phyloP scores from a whole-genome alignment of 2,329 filamentous ascomycete species.

The Aspergillus fischeri region DNA sequence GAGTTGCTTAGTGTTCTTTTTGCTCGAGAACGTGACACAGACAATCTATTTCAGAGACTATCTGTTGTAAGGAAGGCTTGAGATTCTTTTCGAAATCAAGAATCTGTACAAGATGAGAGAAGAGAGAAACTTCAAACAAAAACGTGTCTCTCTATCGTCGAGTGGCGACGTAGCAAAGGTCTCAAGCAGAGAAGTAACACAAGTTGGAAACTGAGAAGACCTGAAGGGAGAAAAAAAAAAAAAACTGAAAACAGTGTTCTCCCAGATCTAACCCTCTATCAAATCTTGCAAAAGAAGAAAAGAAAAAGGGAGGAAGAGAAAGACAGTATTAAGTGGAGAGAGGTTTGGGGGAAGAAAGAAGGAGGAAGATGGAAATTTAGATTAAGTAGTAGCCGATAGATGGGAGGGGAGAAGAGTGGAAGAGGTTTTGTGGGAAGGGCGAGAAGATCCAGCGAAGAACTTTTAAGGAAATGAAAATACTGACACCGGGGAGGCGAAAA shows the following conservation, averaged over 20 bases:
- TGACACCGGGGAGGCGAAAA: constrained; percentile 26
- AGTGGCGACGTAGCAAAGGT: constrained; percentile 16
- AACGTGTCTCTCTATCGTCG: constrained; percentile 16
- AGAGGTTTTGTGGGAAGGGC: constrained; percentile 10
- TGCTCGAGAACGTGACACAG: not conserved
- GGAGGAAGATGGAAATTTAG: constrained; percentile 14
- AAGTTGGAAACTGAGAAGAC: constrained; percentile 20
- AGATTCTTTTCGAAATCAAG: constrained; percentile 14
- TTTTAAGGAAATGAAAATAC: constrained; percentile 6
- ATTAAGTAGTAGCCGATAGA: constrained; percentile 11
- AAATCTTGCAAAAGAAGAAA: constrained; percentile 18
- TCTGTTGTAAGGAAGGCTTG: constrained; percentile 3
- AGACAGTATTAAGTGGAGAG: not conserved
- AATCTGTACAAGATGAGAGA: constrained; percentile 14
- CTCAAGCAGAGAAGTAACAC: constrained; percentile 3
- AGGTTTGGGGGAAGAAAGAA: constrained; percentile 6
- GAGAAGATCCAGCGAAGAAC: constrained; percentile 11
- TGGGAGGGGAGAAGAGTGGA: constrained; percentile 9
- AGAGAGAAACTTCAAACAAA: constrained; percentile 22
- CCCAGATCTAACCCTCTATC: constrained; percentile 25
- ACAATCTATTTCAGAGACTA: not conserved
- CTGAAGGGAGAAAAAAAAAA: constrained; percentile 15
- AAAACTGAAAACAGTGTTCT: constrained; percentile 20
- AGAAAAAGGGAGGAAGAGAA: constrained; percentile 12
- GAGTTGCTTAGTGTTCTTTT: not conserved